Percentiles rank a stretch among this genome's conserved stretches.
These are phyloP conservation scores for Pleurotus salmoneostramineus DNA, from an alignment of 768 basidiomycete species.

Conservation along the genomic window DNA sequence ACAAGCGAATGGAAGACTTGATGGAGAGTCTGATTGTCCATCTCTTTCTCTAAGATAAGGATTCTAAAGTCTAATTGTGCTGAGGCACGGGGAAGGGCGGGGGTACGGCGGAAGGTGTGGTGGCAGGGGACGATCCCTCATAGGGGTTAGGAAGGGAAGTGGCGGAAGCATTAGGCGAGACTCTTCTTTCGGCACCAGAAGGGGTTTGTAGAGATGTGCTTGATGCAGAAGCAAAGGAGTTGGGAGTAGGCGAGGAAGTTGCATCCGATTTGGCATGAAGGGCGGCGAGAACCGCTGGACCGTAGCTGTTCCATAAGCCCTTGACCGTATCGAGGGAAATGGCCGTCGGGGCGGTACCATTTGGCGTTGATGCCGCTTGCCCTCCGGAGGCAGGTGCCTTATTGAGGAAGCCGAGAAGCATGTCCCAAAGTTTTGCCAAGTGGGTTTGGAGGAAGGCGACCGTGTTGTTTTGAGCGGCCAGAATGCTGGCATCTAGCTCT, in stretches of 20 bases:
- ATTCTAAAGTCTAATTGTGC: conserved; percentile 11
- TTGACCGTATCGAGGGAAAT: conserved; percentile 24
- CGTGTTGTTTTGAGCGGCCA: conserved; percentile 47
- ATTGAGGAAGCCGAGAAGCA: conserved; percentile 39
- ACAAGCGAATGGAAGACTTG: not conserved
- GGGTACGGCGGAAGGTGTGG: conserved; percentile 7
- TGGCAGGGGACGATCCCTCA: conserved; percentile 8
- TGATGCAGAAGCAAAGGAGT: conserved; percentile 14
- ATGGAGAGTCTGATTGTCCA: conserved; percentile 8
- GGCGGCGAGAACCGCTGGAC: conserved; percentile 31
- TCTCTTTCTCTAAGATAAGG: conserved; percentile 4
- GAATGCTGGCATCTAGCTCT: conserved; percentile 56
- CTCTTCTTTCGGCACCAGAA: not conserved
- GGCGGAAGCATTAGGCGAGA: not conserved
- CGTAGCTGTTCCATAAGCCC: conserved; percentile 37
- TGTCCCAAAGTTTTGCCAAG: conserved; percentile 43
- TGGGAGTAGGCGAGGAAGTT: conserved; percentile 9
- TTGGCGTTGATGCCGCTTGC: conserved; percentile 16
- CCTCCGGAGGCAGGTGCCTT: conserved; percentile 23
- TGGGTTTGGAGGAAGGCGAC: conserved; percentile 54
- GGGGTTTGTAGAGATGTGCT: conserved; percentile 15
- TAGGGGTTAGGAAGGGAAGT: conserved; percentile 11
- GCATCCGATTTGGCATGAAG: conserved; percentile 14
- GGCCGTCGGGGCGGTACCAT: conserved; percentile 17
- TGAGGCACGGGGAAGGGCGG: conserved; percentile 41